Base-by-base conservation (phyloP, 768 basidiomycete species). In the Leccinellum albellum region DNA sequence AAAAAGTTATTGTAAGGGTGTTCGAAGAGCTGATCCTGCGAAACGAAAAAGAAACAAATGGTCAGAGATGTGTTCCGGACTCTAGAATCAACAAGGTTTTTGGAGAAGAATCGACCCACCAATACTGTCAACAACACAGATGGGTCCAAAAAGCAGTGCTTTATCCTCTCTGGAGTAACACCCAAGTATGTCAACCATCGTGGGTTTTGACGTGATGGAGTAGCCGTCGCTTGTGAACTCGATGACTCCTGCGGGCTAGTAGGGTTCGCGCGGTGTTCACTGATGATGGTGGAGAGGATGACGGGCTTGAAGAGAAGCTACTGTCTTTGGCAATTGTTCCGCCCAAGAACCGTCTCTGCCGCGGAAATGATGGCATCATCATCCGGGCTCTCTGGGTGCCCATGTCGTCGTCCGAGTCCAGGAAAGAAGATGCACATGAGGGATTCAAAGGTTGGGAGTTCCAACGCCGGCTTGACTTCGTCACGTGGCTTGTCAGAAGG, bases 1-100 rank as follows among this genome's bases (percentile, higher is more conserved):
- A 98, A 75, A 71, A 98, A 98, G 69, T 98, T 98, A 74, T 99
- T 98, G 88, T 91, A 93, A 0, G 94, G 94, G 66, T 88, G 97
- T 59, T 89, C 87, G 69, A 98, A 98, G 78, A 98, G 98, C 40
- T 98, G 78, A 64, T 95, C 91, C 94, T 96, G 26, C 13, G 2
- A 24, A 28, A 35, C 32, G 14, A 33, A 33, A 14, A 33, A 33
- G 13, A 33, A 33, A 33, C 6, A 17, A 31, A 33, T 15, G 24
- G 29, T 58, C 21, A 61, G 58, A 56, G 23, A 51, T 6, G 32
- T 14, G 5, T 33, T 33, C 26, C 7, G 61, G 32, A 33, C 14
- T 29, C 28, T 8, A 20, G 33, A 29, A 56, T 37, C 24, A 53
- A 42, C 52, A 37, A 35, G 51, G 42, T 5, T 10, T 29, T 5